Evolutionary conservation across 202 grass and related monocot species (phyloP), one percentile per base, ranked within the genome.

Genomic region (Dendrocalamus latiflorus): DNA sequence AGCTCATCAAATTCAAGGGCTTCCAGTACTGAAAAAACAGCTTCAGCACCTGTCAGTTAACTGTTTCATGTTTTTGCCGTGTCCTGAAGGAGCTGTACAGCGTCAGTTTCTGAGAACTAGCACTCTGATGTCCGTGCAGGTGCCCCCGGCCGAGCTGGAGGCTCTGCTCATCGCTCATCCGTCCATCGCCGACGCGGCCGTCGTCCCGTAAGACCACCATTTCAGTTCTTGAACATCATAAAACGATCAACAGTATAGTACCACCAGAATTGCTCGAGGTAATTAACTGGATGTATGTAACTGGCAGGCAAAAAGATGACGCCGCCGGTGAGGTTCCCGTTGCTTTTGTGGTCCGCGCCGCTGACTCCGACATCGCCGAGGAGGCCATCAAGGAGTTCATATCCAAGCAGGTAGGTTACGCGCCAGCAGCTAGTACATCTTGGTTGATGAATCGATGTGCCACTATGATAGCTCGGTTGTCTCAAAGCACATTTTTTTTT

Each of bases 1-100:
- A 98, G 93, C 91, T 98, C 85, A 98, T 98, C 89, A 98, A 98
- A 66, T 93, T 87, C 89, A 95, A 95, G 73, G 95, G 92, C 6
- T 98, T 98, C 77, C 92, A 95, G 94, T 97, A 82, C 33, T 37
- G 12, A 17, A 22, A 6, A n/a, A 16, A 25, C 16, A 63, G 53
- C 5, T 65, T 26, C 38, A 14, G 12, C 1, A 3, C 2, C 1
- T n/a, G 54, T 22, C 37, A 73, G 45, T 53, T 20, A 20, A 17
- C 11, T 6, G 57, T 14, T 15, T 1, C 57, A 9, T 2, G 12
- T 44, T 4, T 42, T 22, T 42, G 41, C 43, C 0, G 14, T 14
- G 22, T 70, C 4, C 47, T 72, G 68, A 21, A 42, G 17, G 47
- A 68, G 49, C 53, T 48, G 17, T 16, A 48, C 61, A 54, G 9